A percentile compares a stretch with the other conserved stretches of the same genome.
These are phyloP conservation scores for Tylopilus cervinicoccineus DNA, from an alignment of 768 basidiomycete species.

Conservation along the genomic window DNA sequence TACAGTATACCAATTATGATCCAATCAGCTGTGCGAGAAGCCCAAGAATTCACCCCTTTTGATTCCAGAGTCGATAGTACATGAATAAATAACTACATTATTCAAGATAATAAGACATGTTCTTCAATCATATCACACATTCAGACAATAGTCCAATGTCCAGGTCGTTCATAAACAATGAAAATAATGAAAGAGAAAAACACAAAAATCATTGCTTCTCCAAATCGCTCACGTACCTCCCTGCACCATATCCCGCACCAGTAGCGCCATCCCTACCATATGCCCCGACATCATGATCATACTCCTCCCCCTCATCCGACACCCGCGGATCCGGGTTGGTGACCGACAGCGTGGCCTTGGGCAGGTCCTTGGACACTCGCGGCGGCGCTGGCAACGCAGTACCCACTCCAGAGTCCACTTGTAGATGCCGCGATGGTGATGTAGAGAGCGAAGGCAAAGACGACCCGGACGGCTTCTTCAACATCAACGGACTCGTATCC, in stretches of 20 bases:
- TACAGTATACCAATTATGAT: no score
- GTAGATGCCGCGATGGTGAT: background rate
- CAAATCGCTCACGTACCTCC: conserved; percentile 46
- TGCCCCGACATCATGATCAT: conserved; percentile 57
- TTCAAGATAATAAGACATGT: background rate
- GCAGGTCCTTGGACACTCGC: background rate
- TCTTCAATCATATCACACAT: no score
- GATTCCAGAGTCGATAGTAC: background rate
- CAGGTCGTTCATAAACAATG: conserved; percentile 2
- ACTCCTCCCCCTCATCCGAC: conserved; percentile 39
- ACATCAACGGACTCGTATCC: conserved; percentile 45
- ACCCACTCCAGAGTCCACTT: conserved; percentile 8
- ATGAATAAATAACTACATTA: background rate
- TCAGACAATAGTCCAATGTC: background rate
- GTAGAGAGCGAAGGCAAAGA: conserved; percentile 21
- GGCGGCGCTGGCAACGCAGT: conserved; percentile 30
- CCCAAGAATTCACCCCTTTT: no score
- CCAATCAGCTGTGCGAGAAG: no score
- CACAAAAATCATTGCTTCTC: conserved; percentile 20
- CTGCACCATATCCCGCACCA: conserved; percentile 36
- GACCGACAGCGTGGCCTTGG: conserved; percentile 21
- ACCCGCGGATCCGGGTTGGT: conserved; percentile 26
- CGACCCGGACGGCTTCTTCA: conserved; percentile 42
- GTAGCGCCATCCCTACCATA: conserved; percentile 34
- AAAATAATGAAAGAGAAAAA: background rate